Evolutionary conservation across 495 filamentous ascomycete species (phyloP).

Genomic region (Aspergillus asperescens): DNA sequence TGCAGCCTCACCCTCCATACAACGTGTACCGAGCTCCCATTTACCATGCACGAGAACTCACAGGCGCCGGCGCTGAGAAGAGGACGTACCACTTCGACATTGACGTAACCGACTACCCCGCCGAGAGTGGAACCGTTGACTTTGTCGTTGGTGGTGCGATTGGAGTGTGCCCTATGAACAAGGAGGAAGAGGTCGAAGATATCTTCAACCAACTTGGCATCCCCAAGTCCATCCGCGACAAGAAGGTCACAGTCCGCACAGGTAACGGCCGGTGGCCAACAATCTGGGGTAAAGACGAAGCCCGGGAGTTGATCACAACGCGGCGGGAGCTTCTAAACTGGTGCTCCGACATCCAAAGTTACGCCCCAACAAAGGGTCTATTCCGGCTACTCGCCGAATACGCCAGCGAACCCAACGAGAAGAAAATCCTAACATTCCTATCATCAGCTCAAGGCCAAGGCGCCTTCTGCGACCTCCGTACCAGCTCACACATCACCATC

Average conservation of each 20-base stretch:
- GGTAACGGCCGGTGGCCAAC: constrained; percentile 87
- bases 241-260: constrained; percentile 71
- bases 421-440: constrained; percentile 79
- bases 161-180: constrained; percentile 85
- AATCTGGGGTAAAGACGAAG: constrained; percentile 90
- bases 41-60: constrained; percentile 77
- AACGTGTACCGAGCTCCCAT: constrained; percentile 83
- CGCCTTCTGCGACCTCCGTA: constrained; percentile 91
- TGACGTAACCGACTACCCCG: constrained; percentile 92
- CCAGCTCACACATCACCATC: constrained; percentile 76
- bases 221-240: constrained; percentile 72
- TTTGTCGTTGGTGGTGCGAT: constrained; percentile 97
- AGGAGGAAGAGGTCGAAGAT: constrained; percentile 69
- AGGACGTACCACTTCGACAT: constrained; percentile 95
- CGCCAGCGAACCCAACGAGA: constrained; percentile 71
- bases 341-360: constrained; percentile 91
- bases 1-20: constrained; percentile 93
- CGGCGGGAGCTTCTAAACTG: constrained; percentile 87
- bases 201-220: constrained; percentile 75
- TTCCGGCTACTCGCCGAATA: constrained; percentile 85
- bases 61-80: constrained; percentile 88
- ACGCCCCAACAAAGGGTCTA: constrained; percentile 81
- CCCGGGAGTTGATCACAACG: constrained; percentile 79
- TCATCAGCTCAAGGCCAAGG: constrained; percentile 88
- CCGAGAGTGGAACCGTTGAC: constrained; percentile 73